Conservation (phyloP, 202 grass and related monocot genomes). For the Schoenoplectus triqueter region DNA sequence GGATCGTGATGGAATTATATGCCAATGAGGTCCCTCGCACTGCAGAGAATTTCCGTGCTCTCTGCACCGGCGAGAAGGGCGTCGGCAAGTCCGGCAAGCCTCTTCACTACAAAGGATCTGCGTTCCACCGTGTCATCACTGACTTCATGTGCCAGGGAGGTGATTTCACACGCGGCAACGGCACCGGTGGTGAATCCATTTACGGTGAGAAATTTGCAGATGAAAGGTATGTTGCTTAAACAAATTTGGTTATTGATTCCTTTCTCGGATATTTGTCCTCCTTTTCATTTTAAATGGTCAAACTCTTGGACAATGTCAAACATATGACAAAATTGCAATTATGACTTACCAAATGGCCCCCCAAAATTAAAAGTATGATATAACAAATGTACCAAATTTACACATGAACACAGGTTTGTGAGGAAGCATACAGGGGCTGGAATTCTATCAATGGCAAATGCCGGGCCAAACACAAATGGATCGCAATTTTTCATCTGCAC, state of each 20-base stretch:
- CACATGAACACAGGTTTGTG: constrained; percentile 41
- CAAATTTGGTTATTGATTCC: neutral
- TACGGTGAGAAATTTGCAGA: constrained; percentile 71
- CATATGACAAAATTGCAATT: neutral
- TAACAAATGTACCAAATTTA: neutral
- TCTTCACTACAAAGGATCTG: constrained; percentile 62
- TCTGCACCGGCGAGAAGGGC: constrained; percentile 80
- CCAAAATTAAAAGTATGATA: neutral
- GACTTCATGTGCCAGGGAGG: constrained; percentile 83
- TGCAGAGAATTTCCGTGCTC: constrained; percentile 79
- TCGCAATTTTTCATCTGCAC: constrained; percentile 97
- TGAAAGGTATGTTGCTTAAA: constrained; percentile 43
- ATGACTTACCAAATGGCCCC: neutral
- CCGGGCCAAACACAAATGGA: constrained; percentile 67
- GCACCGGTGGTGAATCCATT: constrained; percentile 70
- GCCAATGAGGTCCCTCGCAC: constrained; percentile 44
- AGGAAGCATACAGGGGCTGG: constrained; percentile 51
- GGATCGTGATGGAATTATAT: constrained; percentile 78
- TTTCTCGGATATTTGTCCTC: neutral
- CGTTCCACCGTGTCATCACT: constrained; percentile 74
- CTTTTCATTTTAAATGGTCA: constrained; percentile 2
- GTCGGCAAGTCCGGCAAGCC: constrained; percentile 44
- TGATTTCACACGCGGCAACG: constrained; percentile 70
- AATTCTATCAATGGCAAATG: constrained; percentile 77
- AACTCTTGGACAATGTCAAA: neutral